phyloP scores from a whole-genome alignment of 208 protist species.

The Acanthamoeba sp. region DNA sequence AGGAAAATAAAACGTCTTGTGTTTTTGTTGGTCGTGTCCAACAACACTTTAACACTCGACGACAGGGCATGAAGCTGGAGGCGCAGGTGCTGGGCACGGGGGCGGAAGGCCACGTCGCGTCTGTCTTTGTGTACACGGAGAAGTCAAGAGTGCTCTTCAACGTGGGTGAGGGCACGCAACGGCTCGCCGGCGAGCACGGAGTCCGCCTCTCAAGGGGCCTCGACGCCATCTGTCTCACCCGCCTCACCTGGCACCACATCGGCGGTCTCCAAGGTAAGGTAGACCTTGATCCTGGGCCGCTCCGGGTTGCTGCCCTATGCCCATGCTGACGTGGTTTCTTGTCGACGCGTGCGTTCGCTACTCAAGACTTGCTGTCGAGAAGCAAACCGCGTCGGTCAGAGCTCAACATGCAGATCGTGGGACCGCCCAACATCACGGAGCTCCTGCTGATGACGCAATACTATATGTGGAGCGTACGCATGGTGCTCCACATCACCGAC shows the following conservation, averaged over 20 bases:
- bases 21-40: too few species aligned
- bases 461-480: background rate
- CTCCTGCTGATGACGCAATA: background rate
- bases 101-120: background rate
- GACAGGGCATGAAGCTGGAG: background rate
- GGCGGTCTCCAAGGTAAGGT: conserved; percentile 9
- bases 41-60: too few species aligned
- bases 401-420: background rate
- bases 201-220: background rate
- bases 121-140: background rate
- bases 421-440: background rate
- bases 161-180: conserved; percentile 30
- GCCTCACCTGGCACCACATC: background rate
- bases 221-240: conserved; percentile 31
- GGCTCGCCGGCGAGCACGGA: background rate
- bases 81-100: conserved; percentile 9
- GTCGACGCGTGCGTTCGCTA: too few species aligned
- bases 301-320: too few species aligned
- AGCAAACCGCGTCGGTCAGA: background rate
- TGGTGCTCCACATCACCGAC: background rate
- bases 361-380: background rate
- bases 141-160: background rate
- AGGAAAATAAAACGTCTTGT: too few species aligned
- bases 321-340: too few species aligned
- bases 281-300: too few species aligned